Percentiles rank a stretch among this genome's conserved stretches.
phyloP scores from a whole-genome alignment of 495 filamentous ascomycete genomes.

The Pyrenula massariospora region DNA sequence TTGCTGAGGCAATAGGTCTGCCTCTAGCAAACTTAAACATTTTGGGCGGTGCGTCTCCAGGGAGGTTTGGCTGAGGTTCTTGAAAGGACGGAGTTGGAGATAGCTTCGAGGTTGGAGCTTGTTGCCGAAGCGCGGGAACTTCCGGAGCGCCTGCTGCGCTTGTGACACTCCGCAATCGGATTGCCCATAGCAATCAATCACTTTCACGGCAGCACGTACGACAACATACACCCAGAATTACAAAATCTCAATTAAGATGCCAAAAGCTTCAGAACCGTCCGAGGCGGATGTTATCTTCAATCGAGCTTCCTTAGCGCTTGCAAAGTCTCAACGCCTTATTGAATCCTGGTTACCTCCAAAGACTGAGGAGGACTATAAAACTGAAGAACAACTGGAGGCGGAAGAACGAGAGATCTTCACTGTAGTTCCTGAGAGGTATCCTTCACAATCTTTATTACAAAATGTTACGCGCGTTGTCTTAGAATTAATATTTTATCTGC shows the following conservation, averaged over 20 bases:
- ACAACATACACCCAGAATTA: no score
- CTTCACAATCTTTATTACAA: neutral
- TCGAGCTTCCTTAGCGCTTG: slow-evolving; percentile 34
- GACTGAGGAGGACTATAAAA: slow-evolving; percentile 26
- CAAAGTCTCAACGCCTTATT: slow-evolving; percentile 38
- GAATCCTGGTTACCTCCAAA: slow-evolving; percentile 39
- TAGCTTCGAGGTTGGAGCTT: neutral
- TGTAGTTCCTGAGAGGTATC: slow-evolving; percentile 39
- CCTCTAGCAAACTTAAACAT: slow-evolving; percentile 70
- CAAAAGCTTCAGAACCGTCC: slow-evolving; percentile 15
- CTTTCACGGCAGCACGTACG: no score
- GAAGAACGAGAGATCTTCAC: slow-evolving; percentile 41
- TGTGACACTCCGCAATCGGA: no score
- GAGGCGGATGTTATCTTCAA: slow-evolving; percentile 39
- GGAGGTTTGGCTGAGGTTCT: slow-evolving; percentile 1
- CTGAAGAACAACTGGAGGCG: slow-evolving; percentile 28
- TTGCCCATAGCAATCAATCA: no score
- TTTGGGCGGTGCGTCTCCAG: slow-evolving; percentile 10
- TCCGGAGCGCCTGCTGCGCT: no score
- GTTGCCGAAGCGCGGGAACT: neutral
- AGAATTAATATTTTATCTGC: no score
- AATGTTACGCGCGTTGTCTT: no score
- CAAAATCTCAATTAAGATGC: no score
- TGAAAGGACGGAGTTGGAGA: neutral
- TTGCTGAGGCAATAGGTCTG: slow-evolving; percentile 53